A percentile compares a stretch with the other conserved stretches of the same genome.
These are phyloP conservation scores for Acacia confusa DNA, from an alignment of 306 rosid genomes.

Conservation along the genomic window DNA sequence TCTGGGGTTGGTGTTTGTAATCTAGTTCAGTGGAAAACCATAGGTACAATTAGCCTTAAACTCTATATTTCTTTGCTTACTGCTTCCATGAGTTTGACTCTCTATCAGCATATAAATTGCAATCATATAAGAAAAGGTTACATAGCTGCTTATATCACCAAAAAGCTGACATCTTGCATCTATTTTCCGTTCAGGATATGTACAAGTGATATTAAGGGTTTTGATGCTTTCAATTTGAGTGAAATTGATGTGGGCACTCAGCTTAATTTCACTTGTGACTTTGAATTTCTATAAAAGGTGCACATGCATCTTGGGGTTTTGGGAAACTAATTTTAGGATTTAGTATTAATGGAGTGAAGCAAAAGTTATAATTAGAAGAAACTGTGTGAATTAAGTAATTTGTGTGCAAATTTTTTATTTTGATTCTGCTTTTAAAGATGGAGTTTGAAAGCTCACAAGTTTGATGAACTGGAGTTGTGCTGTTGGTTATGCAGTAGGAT, in stretches of 20 bases:
- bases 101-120: background rate
- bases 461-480: slow-evolving; percentile 52
- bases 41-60: background rate
- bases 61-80: background rate
- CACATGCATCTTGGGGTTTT: too few species aligned
- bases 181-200: background rate
- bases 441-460: background rate
- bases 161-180: slow-evolving; percentile 16
- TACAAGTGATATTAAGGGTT: background rate
- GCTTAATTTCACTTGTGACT: too few species aligned
- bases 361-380: slow-evolving; percentile 16
- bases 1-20: background rate
- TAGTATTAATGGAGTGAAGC: slow-evolving; percentile 12
- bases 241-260: too few species aligned
- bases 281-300: too few species aligned
- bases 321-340: slow-evolving; percentile 19
- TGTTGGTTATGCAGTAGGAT: slow-evolving; percentile 83
- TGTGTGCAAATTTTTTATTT: background rate
- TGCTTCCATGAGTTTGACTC: background rate
- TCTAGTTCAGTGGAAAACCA: background rate
- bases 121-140: slow-evolving; percentile 1
- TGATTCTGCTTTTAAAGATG: slow-evolving; percentile 3
- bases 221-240: background rate
- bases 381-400: slow-evolving; percentile 1
- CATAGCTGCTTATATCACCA: slow-evolving; percentile 1